Base-by-base conservation (phyloP, 1,284 basidiomycete species). In the Hemileia vastatrix region DNA sequence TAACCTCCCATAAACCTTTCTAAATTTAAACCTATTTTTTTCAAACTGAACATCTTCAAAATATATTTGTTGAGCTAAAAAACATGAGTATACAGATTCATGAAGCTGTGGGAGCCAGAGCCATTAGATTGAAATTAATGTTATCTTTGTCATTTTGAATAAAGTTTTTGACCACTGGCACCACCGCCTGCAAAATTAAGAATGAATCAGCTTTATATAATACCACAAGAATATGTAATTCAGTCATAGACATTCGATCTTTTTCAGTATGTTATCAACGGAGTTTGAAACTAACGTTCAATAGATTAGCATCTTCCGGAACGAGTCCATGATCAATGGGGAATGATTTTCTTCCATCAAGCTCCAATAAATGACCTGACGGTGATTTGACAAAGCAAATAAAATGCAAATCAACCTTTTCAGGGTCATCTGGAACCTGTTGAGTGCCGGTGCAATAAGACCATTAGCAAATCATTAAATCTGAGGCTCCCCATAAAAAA, bases 361-460 rank as follows among this genome's bases (percentile, higher is more conserved):
- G 65, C 64, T 76, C 73, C 8, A 74, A 53, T 11, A 76, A 63
- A 40, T 70, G 56, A 8, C 69, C 69, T 2, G 53, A 44, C 11
- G 32, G 6, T 32, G 67, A 68, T 36, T 72, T 63, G 9, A 76
- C 69, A 55, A 75, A 76, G 52, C 70, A 68, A 15, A 75, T 69
- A 67, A 76, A 76, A 66, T 76, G 75, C 27, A 73, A 56, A n/a
- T 70, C 53, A 4, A 76, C 72, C 27, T 67, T 62, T 53, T 73
- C 72, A 24, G 70, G 58, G n/a, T 69, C 67, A 5, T 65, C 60
- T 6, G 75, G 74, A 3, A 74, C 71, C 33, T 65, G 63, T 33
- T n/a, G n/a, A n/a, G n/a, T n/a, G n/a, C n/a, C n/a, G n/a, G n/a
- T n/a, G n/a, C n/a, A n/a, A n/a, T n/a, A n/a, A n/a, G n/a, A n/a